phyloP scores from a whole-genome alignment of 164 flowering plant genomes.

The Stephania japonica region DNA sequence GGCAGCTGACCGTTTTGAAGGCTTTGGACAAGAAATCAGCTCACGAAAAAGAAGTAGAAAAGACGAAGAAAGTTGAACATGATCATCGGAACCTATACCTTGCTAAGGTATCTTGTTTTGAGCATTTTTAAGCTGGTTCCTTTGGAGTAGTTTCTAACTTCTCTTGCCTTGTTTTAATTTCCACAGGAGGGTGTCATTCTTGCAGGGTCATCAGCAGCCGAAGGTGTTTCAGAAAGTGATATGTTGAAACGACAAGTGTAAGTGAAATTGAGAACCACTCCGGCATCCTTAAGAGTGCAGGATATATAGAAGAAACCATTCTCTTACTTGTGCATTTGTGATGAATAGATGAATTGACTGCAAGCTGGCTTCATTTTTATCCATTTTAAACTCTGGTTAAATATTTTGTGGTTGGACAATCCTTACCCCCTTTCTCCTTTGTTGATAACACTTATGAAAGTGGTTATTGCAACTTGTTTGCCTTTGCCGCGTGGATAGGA shows the following conservation, averaged over 20 bases:
- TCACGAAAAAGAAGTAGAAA: conserved; percentile 55
- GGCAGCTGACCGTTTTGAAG: conserved; percentile 66
- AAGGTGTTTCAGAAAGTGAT: conserved; percentile 83
- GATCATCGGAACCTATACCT: conserved; percentile 87
- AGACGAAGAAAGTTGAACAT: conserved; percentile 45
- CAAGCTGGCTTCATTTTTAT: background rate
- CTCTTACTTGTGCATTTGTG: background rate
- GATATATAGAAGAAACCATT: background rate
- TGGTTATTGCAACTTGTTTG: background rate
- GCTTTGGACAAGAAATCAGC: conserved; percentile 90
- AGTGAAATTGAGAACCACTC: conserved; percentile 21
- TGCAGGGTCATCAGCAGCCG: conserved; percentile 92
- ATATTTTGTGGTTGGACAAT: background rate
- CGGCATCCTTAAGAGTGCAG: background rate
- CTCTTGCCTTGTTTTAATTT: conserved; percentile 9
- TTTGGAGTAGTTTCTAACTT: background rate
- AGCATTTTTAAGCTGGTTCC: background rate
- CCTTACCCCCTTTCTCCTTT: background rate
- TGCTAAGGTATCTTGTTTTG: conserved; percentile 48
- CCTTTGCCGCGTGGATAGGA: background rate
- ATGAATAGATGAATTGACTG: background rate
- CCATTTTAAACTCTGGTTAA: background rate
- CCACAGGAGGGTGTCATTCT: conserved; percentile 81
- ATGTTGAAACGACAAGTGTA: conserved; percentile 76
- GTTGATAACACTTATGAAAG: background rate